These are phyloP conservation scores for Quercus rubra DNA, from an alignment of 306 rosid species.

Conservation along the genomic window DNA sequence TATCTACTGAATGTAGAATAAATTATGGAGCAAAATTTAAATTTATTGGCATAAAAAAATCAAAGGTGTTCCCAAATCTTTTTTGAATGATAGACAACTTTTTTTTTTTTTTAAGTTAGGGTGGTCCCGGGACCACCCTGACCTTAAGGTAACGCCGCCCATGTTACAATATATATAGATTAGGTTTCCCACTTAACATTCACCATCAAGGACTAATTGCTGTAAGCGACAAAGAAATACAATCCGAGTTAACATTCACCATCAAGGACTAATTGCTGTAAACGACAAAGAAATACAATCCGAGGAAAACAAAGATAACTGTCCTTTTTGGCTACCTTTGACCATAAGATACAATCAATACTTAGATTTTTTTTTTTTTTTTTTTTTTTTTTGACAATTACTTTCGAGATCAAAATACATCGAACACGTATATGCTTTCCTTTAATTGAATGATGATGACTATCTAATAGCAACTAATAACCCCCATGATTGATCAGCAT, in stretches of 20 bases:
- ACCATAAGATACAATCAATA: background rate
- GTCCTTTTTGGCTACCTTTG: background rate
- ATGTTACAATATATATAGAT: no score
- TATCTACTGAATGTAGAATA: no score
- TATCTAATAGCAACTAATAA: conserved; percentile 15
- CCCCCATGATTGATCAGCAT: conserved; percentile 19
- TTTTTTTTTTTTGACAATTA: background rate
- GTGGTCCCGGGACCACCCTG: no score
- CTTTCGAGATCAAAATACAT: background rate
- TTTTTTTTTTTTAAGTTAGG: no score
- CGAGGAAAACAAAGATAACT: background rate
- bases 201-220: background rate
- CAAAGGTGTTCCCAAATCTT: no score
- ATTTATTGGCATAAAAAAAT: no score
- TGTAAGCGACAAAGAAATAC: background rate
- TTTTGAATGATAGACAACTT: no score
- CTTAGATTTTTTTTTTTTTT: no score
- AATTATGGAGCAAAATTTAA: no score
- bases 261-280: background rate
- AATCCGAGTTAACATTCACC: background rate
- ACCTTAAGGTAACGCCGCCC: no score
- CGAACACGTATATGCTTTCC: background rate
- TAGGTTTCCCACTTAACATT: background rate
- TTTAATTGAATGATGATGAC: conserved; percentile 10
- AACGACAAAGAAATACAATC: background rate